Conservation (phyloP, 805 yeast species). For the Yueomyces sp. region DNA sequence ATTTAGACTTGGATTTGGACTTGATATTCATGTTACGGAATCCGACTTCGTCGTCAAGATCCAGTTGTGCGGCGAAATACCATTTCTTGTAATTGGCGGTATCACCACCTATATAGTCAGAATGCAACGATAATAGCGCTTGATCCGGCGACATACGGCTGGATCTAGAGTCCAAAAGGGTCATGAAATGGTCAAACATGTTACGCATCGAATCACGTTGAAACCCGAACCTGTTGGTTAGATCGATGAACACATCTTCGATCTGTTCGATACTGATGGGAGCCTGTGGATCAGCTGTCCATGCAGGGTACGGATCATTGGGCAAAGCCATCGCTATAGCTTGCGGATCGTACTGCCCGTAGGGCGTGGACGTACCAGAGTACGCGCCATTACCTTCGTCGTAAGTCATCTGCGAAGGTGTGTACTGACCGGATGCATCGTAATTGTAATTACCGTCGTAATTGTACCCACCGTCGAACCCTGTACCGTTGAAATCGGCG, state of each 20-base stretch:
- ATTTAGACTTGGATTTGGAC: conserved; percentile 61
- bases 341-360: conserved; percentile 38
- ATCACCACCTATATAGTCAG: conserved; percentile 83
- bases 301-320: conserved; percentile 94
- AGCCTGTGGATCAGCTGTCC: conserved; percentile 92
- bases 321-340: conserved; percentile 57
- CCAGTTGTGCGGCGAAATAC: conserved; percentile 80
- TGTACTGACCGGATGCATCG: conserved; percentile 34
- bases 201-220: conserved; percentile 90
- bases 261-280: conserved; percentile 72
- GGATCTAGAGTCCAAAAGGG: conserved; percentile 66
- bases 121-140: conserved; percentile 67
- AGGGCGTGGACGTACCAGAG: conserved; percentile 88
- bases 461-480: conserved; percentile 50
- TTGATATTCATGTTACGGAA: conserved; percentile 48
- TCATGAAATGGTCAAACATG: conserved; percentile 80
- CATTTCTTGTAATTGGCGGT: conserved; percentile 78
- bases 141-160: conserved; percentile 83
- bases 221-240: conserved; percentile 74
- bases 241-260: conserved; percentile 74
- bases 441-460: conserved; percentile 16
- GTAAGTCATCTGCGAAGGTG: conserved; percentile 80
- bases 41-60: conserved; percentile 56
- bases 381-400: conserved; percentile 34
- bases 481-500: conserved; percentile 44